phyloP scores from a whole-genome alignment of 2,329 filamentous ascomycete species.

The Pyrenophora graminea region DNA sequence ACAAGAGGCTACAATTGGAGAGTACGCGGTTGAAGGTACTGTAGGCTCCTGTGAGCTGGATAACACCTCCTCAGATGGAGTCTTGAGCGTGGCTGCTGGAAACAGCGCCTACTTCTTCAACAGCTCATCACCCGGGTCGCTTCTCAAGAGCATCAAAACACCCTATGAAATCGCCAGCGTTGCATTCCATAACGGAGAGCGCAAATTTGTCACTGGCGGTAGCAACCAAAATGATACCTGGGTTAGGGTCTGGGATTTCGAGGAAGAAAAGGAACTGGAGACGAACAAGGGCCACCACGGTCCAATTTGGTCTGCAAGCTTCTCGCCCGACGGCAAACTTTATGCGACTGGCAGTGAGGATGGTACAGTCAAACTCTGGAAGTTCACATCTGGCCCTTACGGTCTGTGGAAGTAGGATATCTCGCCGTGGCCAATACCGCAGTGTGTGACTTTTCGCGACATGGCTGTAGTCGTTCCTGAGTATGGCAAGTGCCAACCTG shows the following conservation, averaged over 20 bases:
- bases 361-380: constrained; percentile 93
- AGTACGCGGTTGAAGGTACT: constrained; percentile 77
- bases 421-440: background rate
- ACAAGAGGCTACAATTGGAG: constrained; percentile 72
- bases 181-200: constrained; percentile 77
- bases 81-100: constrained; percentile 89
- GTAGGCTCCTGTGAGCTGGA: constrained; percentile 89
- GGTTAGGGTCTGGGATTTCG: constrained; percentile 92
- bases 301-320: constrained; percentile 93
- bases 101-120: constrained; percentile 94
- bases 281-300: constrained; percentile 97
- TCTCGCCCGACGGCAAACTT: constrained; percentile 92
- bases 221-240: constrained; percentile 79
- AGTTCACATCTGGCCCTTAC: constrained; percentile 67
- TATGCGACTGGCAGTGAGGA: constrained; percentile 97
- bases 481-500: background rate
- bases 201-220: constrained; percentile 87
- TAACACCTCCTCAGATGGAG: constrained; percentile 66
- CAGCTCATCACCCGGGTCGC: constrained; percentile 66
- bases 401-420: constrained; percentile 63
- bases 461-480: background rate
- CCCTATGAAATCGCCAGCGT: constrained; percentile 89
- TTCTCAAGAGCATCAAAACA: constrained; percentile 79
- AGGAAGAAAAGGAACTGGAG: constrained; percentile 81
- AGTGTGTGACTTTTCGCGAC: background rate